phyloP scores from a whole-genome alignment of 805 yeast genomes.

The Dipodascus albidus region DNA sequence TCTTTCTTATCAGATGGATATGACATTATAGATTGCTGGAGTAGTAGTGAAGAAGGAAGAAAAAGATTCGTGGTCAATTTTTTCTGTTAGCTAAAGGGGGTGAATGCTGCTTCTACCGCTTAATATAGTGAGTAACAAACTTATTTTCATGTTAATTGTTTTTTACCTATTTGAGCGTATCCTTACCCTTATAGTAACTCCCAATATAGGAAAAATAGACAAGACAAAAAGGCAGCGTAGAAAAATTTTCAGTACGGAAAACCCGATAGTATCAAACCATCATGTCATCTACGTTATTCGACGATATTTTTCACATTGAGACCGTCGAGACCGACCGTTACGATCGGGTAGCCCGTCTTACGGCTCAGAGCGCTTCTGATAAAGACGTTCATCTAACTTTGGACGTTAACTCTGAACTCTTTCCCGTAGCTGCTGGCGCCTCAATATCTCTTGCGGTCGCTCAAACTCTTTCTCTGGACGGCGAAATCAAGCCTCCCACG shows the following conservation, averaged over 20 bases:
- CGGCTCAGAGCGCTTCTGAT: constrained; percentile 77
- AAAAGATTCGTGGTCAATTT: neutral
- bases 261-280: no score
- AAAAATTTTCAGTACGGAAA: no score
- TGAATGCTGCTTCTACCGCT: no score
- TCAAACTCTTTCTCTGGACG: constrained; percentile 51
- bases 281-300: constrained; percentile 74
- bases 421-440: constrained; percentile 69
- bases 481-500: constrained; percentile 31
- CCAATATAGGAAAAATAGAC: no score
- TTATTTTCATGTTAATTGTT: no score
- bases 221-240: no score
- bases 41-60: neutral
- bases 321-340: constrained; percentile 82
- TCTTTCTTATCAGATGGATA: constrained; percentile 2
- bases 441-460: constrained; percentile 81
- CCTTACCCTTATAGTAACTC: no score
- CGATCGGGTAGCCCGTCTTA: constrained; percentile 82
- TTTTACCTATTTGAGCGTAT: no score
- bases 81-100: neutral
- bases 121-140: no score
- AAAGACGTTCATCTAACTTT: constrained; percentile 71
- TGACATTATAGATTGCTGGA: neutral
- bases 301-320: constrained; percentile 80
- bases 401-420: constrained; percentile 84